Evolutionary conservation across 1,139 yeast genomes (phyloP), one percentile per base, ranked within the genome.

Genomic region (Diutina rugosa): DNA sequence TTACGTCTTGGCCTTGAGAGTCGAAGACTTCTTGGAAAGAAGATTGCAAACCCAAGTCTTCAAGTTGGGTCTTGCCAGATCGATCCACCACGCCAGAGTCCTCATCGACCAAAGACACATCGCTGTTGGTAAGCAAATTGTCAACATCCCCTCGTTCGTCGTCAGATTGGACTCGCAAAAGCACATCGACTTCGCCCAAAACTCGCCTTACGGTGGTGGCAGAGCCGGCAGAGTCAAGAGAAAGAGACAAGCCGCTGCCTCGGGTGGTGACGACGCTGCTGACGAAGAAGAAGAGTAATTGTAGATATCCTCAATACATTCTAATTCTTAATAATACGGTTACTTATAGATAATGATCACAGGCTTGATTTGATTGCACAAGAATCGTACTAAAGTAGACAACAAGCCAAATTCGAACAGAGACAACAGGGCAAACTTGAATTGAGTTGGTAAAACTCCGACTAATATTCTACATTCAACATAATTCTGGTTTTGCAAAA

Each of bases 141-240:
- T 93, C 78, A 88, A 86, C 82, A 88, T 93, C 68, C 98, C 99
- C 79, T 91, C 98, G 66, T 93, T 93, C 93, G 88, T 91, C 85
- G 99, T 93, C 66, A 95, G 99, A 85, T 87, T 93, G 78, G 99
- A 93, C 82, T 91, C 99, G 68, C 99, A 93, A 82, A 93, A 93
- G 89, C 99, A 95, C 90, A 90, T 93, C 80, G 99, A 93, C 85
- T 93, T 93, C 71, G 96, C 99, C 71, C 87, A 91, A 76, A 90
- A 89, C 78, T 93, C 99, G 67, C 99, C 99, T 79, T 93, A 89
- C 90, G 99, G 99, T 77, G 99, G 99, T 82, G 99, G 97, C 70
- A 93, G 99, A 84, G 95, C 99, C 70, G 99, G 99, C 78, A 95
- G 99, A 85, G 96, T 90, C 72, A 95, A 95, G 87, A 90, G 99